phyloP scores from a whole-genome alignment of 345 rosid genomes.

The Rhodamnia argentea region DNA sequence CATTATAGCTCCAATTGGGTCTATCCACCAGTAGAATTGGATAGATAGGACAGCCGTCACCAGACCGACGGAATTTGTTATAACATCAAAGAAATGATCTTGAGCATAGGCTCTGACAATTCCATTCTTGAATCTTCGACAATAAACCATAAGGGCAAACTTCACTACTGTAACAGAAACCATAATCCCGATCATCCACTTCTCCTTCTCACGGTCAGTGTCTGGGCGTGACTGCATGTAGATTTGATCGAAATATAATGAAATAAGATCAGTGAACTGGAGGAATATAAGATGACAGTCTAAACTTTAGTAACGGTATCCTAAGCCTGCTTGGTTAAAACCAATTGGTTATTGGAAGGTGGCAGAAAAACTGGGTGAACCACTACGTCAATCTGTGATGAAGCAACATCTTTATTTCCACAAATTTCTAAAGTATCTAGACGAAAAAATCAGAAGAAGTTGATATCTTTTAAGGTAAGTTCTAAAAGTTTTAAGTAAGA shows the following conservation, averaged over 20 bases:
- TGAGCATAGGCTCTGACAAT: neutral
- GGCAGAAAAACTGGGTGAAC: neutral
- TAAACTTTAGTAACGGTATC: neutral
- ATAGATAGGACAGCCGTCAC: constrained; percentile 3
- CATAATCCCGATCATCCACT: neutral
- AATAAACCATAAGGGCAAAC: neutral
- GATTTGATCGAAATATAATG: neutral
- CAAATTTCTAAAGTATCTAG: neutral
- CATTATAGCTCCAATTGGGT: constrained; percentile 17
- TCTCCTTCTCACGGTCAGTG: constrained; percentile 7
- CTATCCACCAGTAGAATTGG: constrained; percentile 25
- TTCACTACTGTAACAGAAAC: neutral
- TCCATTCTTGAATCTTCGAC: neutral
- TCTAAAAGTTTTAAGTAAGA: neutral
- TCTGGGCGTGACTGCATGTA: constrained; percentile 11
- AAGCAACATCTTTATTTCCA: neutral
- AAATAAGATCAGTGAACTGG: neutral
- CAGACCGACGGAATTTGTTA: neutral
- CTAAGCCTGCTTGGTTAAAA: neutral
- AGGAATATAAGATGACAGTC: neutral
- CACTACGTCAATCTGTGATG: neutral
- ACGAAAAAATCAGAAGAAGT: neutral
- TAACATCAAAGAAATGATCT: neutral
- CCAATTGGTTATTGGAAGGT: neutral
- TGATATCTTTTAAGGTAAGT: neutral